A percentile compares a stretch with the other conserved stretches of the same genome.
Evolutionary conservation across 768 basidiomycete species (phyloP).

Genomic region (Suillus spraguei): DNA sequence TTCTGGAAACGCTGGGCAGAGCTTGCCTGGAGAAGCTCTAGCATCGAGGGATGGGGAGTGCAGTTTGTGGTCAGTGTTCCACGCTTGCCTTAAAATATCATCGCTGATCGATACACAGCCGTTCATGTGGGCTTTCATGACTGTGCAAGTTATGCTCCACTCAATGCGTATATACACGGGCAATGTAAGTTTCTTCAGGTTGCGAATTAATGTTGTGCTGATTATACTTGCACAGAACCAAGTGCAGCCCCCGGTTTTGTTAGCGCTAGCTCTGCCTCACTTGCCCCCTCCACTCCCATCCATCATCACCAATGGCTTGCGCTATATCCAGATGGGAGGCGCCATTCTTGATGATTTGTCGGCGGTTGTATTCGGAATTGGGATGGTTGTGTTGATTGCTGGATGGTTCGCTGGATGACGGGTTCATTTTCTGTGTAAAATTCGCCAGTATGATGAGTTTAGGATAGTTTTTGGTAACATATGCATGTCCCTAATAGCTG

Average conservation of each 20-base stretch:
- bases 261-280: slow-evolving; percentile 62
- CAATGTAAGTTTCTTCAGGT: slow-evolving; percentile 49
- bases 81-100: slow-evolving; percentile 2
- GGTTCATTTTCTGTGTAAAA: not conserved
- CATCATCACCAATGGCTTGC: slow-evolving; percentile 61
- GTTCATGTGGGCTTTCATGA: slow-evolving; percentile 83
- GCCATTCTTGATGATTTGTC: slow-evolving; percentile 74
- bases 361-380: slow-evolving; percentile 69
- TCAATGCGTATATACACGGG: slow-evolving; percentile 72
- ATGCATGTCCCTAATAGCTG: not conserved
- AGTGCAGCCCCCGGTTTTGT: slow-evolving; percentile 57
- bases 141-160: slow-evolving; percentile 70
- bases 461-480: slow-evolving; percentile 11
- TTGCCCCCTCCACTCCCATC: slow-evolving; percentile 67
- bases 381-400: slow-evolving; percentile 60
- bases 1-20: slow-evolving; percentile 69
- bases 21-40: slow-evolving; percentile 43
- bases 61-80: slow-evolving; percentile 55
- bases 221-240: slow-evolving; percentile 47
- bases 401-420: slow-evolving; percentile 41
- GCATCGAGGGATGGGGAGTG: slow-evolving; percentile 46
- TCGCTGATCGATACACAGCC: slow-evolving; percentile 46
- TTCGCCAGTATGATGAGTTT: slow-evolving; percentile 9
- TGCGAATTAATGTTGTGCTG: slow-evolving; percentile 8
- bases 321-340: slow-evolving; percentile 70